phyloP scores from a whole-genome alignment of 139 green algal genomes.

The Pleodorina starrii region DNA sequence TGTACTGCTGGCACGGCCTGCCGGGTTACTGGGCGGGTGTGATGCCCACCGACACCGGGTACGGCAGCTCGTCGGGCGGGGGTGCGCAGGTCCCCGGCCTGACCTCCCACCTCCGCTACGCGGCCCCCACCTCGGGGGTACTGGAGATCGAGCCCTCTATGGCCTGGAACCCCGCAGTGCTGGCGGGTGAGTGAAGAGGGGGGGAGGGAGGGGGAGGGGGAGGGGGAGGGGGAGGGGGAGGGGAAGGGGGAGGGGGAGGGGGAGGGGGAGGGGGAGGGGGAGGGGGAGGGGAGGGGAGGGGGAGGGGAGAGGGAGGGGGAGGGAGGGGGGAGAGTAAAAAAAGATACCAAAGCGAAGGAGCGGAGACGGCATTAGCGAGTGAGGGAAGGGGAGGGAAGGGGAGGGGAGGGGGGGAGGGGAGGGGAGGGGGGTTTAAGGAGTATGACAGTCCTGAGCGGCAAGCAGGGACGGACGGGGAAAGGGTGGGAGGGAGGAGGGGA shows the following conservation, averaged over 20 bases:
- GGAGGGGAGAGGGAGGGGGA: too few species aligned
- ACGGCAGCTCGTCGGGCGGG: background rate
- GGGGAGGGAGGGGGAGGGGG: background rate
- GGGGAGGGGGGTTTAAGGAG: background rate
- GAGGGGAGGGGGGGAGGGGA: too few species aligned
- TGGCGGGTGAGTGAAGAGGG: constrained; percentile 33
- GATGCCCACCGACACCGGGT: constrained; percentile 63
- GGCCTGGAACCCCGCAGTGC: constrained; percentile 76
- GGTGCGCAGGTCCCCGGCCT: constrained; percentile 23
- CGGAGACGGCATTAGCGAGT: too few species aligned
- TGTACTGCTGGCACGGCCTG: constrained; percentile 98
- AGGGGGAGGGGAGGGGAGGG: too few species aligned
- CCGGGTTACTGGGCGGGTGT: constrained; percentile 95
- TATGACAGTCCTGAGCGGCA: too few species aligned
- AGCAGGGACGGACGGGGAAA: too few species aligned
- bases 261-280: background rate
- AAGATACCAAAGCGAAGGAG: too few species aligned
- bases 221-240: background rate
- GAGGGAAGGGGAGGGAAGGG: too few species aligned
- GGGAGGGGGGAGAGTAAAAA: background rate
- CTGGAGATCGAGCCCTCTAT: constrained; percentile 89
- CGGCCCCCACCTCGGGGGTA: constrained; percentile 36
- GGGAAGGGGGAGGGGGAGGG: background rate
- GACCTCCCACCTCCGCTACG: constrained; percentile 14
- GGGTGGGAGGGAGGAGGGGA: too few species aligned